These are phyloP conservation scores for Nidularia sp. DNA, from an alignment of 768 basidiomycete genomes.

Conservation along the genomic window DNA sequence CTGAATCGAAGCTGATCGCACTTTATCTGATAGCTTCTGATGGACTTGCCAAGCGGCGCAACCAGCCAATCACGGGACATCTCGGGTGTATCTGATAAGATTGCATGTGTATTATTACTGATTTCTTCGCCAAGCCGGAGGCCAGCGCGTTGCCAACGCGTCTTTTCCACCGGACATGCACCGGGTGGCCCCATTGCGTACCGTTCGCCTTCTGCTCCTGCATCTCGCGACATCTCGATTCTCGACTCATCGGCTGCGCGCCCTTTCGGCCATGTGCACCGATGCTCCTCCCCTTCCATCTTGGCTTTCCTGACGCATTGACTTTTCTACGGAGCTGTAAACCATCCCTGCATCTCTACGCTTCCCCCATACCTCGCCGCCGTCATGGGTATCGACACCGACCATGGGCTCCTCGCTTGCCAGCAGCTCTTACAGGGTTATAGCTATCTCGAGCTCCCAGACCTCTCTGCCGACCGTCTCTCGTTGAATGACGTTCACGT, in stretches of 20 bases:
- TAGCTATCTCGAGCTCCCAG: conserved; percentile 23
- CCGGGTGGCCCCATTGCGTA: neutral
- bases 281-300: neutral
- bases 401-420: neutral
- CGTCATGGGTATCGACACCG: neutral
- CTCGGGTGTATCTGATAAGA: conserved; percentile 29
- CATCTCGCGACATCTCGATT: neutral
- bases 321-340: neutral
- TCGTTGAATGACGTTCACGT: conserved; percentile 8
- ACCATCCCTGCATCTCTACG: neutral
- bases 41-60: conserved; percentile 10
- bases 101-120: conserved; percentile 4
- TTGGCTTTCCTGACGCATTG: neutral
- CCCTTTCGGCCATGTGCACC: neutral
- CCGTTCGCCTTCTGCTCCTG: neutral
- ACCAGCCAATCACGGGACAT: conserved; percentile 16
- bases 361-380: neutral
- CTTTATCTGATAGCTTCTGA: conserved; percentile 23
- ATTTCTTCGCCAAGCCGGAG: neutral
- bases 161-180: neutral
- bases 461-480: conserved; percentile 21
- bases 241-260: neutral
- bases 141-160: neutral
- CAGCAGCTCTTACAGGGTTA: conserved; percentile 18
- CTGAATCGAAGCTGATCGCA: conserved; percentile 1